Conservation (phyloP, 352 stramenopile species). For the Hyphochytrium catenoides region DNA sequence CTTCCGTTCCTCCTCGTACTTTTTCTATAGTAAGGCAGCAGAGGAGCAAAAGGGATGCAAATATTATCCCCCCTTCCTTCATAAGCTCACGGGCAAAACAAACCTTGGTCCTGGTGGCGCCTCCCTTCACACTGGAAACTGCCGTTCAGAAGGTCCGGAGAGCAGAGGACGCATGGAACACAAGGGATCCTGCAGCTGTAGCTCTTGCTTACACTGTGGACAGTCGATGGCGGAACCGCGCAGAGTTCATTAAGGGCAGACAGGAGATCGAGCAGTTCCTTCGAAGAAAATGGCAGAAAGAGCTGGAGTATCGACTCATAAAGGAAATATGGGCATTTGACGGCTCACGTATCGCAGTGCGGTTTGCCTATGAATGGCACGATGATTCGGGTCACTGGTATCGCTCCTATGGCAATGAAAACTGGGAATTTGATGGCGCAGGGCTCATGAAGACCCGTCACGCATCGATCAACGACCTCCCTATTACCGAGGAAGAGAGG, state of each 20-base stretch:
- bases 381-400: constrained; percentile 34
- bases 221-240: constrained; percentile 58
- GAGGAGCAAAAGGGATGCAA: too few relatives aligned
- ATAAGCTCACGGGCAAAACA: too few relatives aligned
- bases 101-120: too few relatives aligned
- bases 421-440: constrained; percentile 57
- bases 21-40: too few relatives aligned
- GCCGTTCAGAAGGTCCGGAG: constrained; percentile 46
- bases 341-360: constrained; percentile 55
- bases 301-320: constrained; percentile 59
- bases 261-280: constrained; percentile 48
- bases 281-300: constrained; percentile 31
- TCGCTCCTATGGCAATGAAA: constrained; percentile 61
- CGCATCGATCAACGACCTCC: constrained; percentile 60
- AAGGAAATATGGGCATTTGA: constrained; percentile 62
- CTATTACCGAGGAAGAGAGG: constrained; percentile 36
- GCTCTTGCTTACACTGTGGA: constrained; percentile 47
- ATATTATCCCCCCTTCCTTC: too few relatives aligned
- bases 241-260: constrained; percentile 40
- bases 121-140: constrained; percentile 47
- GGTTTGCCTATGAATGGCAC: constrained; percentile 61
- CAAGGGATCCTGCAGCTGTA: constrained; percentile 31
- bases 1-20: too few relatives aligned
- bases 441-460: constrained; percentile 57
- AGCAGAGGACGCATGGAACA: constrained; percentile 70